phyloP scores from a whole-genome alignment of 305 asterid genomes.

The Rubia peregrina region DNA sequence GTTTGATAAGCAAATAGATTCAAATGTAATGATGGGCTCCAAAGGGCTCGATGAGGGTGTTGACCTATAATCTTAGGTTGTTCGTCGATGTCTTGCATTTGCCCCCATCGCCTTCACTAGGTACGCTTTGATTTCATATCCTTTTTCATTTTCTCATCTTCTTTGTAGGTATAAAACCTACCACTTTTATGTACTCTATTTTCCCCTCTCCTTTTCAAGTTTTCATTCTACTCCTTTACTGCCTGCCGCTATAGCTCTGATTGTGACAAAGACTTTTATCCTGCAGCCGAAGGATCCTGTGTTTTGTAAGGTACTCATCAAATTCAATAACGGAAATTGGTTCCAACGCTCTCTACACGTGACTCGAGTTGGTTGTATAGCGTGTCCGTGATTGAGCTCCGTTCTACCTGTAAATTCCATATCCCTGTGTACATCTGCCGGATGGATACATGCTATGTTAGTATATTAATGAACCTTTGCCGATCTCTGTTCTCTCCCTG shows the following conservation, averaged over 20 bases:
- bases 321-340: background rate
- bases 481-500: background rate
- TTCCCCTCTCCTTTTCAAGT: background rate
- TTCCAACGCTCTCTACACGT: background rate
- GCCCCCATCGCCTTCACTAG: background rate
- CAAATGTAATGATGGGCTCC: slow-evolving; percentile 86
- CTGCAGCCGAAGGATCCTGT: slow-evolving; percentile 5
- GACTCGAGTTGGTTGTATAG: background rate
- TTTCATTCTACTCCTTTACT: background rate
- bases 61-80: slow-evolving; percentile 44
- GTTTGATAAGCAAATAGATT: slow-evolving; percentile 90
- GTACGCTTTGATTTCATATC: slow-evolving; percentile 4
- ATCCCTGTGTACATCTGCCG: background rate
- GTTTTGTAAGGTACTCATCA: background rate
- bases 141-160: background rate
- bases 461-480: background rate
- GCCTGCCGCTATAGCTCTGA: background rate
- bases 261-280: background rate
- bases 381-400: background rate
- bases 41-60: slow-evolving; percentile 96
- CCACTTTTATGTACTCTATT: background rate
- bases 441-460: background rate
- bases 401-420: background rate
- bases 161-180: background rate
- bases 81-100: background rate